Percentiles rank a stretch among this genome's conserved stretches.
Evolutionary conservation across 2,329 filamentous ascomycete species (phyloP).

Genomic region (Exophiala xenobiotica): DNA sequence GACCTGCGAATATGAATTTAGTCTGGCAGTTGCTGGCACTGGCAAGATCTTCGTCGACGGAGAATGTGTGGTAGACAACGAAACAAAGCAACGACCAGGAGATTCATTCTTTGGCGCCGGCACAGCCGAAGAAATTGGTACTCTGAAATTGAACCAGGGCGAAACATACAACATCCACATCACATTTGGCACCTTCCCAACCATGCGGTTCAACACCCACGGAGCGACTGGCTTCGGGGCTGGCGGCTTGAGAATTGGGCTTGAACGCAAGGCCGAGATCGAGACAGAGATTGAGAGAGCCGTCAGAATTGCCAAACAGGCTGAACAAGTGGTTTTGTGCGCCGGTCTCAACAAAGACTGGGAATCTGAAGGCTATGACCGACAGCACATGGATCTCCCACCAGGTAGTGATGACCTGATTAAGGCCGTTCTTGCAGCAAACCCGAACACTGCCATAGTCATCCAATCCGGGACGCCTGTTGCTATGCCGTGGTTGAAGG

Average conservation of each 20-base stretch:
- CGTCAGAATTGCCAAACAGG: slow-evolving; percentile 64
- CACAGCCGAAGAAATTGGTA: slow-evolving; percentile 63
- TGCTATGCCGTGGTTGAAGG: slow-evolving; percentile 49
- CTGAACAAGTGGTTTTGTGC: slow-evolving; percentile 76
- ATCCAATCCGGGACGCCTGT: slow-evolving; percentile 74
- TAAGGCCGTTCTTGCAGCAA: slow-evolving; percentile 61
- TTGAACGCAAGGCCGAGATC: slow-evolving; percentile 57
- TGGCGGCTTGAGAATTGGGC: slow-evolving; percentile 63
- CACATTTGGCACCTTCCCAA: slow-evolving; percentile 60
- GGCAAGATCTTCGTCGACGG: slow-evolving; percentile 65
- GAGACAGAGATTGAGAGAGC: slow-evolving; percentile 64
- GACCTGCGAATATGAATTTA: slow-evolving; percentile 62
- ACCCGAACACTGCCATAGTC: slow-evolving; percentile 69
- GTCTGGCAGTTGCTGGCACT: slow-evolving; percentile 65
- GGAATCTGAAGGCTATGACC: slow-evolving; percentile 72
- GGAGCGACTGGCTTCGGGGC: slow-evolving; percentile 52
- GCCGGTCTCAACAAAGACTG: slow-evolving; percentile 77
- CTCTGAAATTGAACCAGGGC: slow-evolving; percentile 58
- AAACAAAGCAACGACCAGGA: slow-evolving; percentile 61
- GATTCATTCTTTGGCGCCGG: slow-evolving; percentile 66
- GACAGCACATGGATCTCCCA: slow-evolving; percentile 58
- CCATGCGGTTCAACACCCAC: slow-evolving; percentile 54
- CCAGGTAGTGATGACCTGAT: slow-evolving; percentile 57
- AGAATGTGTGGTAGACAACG: slow-evolving; percentile 64
- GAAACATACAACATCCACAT: slow-evolving; percentile 60